A percentile compares a stretch with the other conserved stretches of the same genome.
phyloP scores from a whole-genome alignment of 352 stramenopile genomes.

The Phytopythium oedochilum region DNA sequence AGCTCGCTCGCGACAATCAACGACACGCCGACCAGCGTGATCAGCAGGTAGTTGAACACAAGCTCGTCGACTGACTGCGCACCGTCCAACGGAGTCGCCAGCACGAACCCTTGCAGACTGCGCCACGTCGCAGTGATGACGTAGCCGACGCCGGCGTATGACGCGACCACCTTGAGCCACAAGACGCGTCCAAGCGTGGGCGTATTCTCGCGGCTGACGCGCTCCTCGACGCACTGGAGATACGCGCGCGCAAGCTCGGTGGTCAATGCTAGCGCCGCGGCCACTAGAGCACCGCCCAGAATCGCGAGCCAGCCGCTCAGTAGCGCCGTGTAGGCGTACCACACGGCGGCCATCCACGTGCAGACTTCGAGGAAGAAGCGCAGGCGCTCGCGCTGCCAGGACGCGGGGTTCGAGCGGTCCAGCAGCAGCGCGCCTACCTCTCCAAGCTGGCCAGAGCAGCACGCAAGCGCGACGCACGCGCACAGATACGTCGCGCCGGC shows the following conservation, averaged over 20 bases:
- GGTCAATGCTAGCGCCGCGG: conserved; percentile 33
- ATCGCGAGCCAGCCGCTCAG: conserved; percentile 47
- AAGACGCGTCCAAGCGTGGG: conserved; percentile 30
- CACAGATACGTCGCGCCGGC: conserved; percentile 44
- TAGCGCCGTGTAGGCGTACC: conserved; percentile 60
- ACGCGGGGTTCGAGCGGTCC: conserved; percentile 41
- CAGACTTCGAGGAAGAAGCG: conserved; percentile 64
- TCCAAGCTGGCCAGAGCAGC: conserved; percentile 6
- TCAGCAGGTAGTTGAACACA: conserved; percentile 67
- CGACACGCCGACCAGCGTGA: conserved; percentile 66
- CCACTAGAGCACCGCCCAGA: conserved; percentile 26
- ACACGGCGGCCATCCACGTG: conserved; percentile 66
- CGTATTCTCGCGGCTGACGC: conserved; percentile 28
- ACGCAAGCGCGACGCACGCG: conserved; percentile 37
- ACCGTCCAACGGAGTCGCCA: background rate
- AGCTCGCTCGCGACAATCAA: conserved; percentile 76
- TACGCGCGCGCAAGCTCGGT: conserved; percentile 62
- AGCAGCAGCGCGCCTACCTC: conserved; percentile 44
- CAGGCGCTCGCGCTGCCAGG: conserved; percentile 46
- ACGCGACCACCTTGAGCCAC: conserved; percentile 69
- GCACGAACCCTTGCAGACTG: conserved; percentile 43
- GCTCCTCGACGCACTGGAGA: conserved; percentile 42
- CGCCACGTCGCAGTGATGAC: conserved; percentile 47
- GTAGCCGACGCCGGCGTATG: conserved; percentile 61
- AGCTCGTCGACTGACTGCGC: conserved; percentile 46